Percentiles rank a stretch among this genome's conserved stretches.
These are phyloP conservation scores for Sungouiozyma intestinalis DNA, from an alignment of 805 yeast species.

Conservation along the genomic window DNA sequence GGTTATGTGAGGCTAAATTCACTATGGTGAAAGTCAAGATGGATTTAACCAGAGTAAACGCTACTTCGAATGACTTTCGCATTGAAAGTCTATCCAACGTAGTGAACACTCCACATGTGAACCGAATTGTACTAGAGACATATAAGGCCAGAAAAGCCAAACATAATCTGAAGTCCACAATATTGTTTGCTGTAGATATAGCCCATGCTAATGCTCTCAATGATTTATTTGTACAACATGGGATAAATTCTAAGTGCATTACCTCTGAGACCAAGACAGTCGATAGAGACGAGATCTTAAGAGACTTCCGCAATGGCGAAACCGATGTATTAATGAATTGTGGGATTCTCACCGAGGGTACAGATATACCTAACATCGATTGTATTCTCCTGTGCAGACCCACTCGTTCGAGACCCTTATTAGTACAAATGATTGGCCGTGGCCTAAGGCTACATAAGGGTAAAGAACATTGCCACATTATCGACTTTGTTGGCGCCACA, in stretches of 20 bases:
- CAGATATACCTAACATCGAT: slow-evolving; percentile 86
- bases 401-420: slow-evolving; percentile 58
- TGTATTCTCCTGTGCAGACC: slow-evolving; percentile 72
- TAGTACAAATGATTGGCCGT: slow-evolving; percentile 85
- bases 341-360: slow-evolving; percentile 87
- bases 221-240: slow-evolving; percentile 42
- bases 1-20: slow-evolving; percentile 60
- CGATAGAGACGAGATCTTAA: slow-evolving; percentile 42
- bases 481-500: slow-evolving; percentile 64
- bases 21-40: slow-evolving; percentile 43
- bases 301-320: slow-evolving; percentile 49
- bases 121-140: slow-evolving; percentile 44
- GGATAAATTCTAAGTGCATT: slow-evolving; percentile 61
- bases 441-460: slow-evolving; percentile 59
- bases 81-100: slow-evolving; percentile 39
- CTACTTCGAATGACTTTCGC: slow-evolving; percentile 47
- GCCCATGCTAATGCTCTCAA: slow-evolving; percentile 51
- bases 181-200: slow-evolving; percentile 71
- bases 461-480: slow-evolving; percentile 59
- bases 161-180: slow-evolving; percentile 41
- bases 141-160: slow-evolving; percentile 37
- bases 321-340: slow-evolving; percentile 76
- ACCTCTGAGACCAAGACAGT: slow-evolving; percentile 50
- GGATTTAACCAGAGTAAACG: slow-evolving; percentile 32
- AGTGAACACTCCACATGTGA: slow-evolving; percentile 45